phyloP scores from a whole-genome alignment of 305 asterid genomes.

The Fraxinus paxiana region DNA sequence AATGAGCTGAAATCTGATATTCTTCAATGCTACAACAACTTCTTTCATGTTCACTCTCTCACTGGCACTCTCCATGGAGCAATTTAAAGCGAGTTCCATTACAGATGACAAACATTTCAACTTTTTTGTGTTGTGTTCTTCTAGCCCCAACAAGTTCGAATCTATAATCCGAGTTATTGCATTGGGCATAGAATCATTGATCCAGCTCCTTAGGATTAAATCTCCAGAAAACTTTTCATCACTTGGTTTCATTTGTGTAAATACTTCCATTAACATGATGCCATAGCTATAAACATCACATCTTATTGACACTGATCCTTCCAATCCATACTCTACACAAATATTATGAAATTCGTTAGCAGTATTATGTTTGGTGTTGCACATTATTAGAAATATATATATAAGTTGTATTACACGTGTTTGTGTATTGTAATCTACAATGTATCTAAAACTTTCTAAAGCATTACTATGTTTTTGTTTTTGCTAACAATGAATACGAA shows the following conservation, averaged over 20 bases:
- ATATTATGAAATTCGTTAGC: not conserved
- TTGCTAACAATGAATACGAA: not conserved
- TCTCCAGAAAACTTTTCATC: not conserved
- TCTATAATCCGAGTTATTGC: not conserved
- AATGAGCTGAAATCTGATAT: not conserved
- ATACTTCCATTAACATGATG: constrained; percentile 20
- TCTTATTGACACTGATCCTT: constrained; percentile 6
- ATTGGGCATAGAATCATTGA: not conserved
- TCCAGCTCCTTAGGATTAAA: not conserved
- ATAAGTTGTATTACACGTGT: not conserved
- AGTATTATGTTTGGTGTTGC: not conserved
- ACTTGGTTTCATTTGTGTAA: constrained; percentile 11
- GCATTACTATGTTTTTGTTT: no score
- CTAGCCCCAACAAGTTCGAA: not conserved
- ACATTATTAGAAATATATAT: not conserved
- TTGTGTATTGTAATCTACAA: not conserved
- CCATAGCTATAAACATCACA: constrained; percentile 24
- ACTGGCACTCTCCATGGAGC: not conserved
- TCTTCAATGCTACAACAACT: not conserved
- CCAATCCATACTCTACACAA: constrained; percentile 20
- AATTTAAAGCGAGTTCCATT: constrained; percentile 9
- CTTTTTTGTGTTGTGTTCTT: not conserved
- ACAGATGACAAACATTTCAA: constrained; percentile 2
- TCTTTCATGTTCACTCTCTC: constrained; percentile 7
- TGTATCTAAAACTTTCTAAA: no score